These are phyloP conservation scores for Syncephalastrum racemosum DNA, from an alignment of 371 early-diverging fungal genomes.

Conservation along the genomic window DNA sequence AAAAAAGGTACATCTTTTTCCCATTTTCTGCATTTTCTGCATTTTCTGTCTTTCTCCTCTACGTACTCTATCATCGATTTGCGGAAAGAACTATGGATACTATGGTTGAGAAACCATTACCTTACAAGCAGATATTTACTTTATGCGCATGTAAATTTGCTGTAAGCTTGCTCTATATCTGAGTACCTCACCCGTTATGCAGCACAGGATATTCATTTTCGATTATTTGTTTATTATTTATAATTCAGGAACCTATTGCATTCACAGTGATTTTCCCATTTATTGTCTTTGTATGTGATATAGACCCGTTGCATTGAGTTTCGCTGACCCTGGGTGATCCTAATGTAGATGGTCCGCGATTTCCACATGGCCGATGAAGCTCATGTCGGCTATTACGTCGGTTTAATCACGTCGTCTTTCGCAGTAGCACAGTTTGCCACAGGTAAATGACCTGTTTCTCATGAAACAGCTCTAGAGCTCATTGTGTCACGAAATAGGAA, in stretches of 20 bases:
- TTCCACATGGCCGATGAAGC: conserved; percentile 57
- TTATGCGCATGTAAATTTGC: conserved; percentile 53
- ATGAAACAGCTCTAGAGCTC: background rate
- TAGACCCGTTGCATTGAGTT: too few relatives aligned
- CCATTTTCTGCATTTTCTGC: too few relatives aligned
- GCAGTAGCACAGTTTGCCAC: conserved; percentile 62
- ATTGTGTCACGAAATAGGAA: conserved; percentile 20
- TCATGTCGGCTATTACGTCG: conserved; percentile 67
- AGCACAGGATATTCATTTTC: background rate
- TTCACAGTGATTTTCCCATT: conserved; percentile 67
- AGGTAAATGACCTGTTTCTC: conserved; percentile 31
- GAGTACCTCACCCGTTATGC: background rate
- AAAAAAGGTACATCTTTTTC: too few relatives aligned
- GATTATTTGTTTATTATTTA: conserved; percentile 18
- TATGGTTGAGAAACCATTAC: conserved; percentile 40
- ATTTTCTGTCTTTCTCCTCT: too few relatives aligned
- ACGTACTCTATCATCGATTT: too few relatives aligned
- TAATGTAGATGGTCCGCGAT: conserved; percentile 57
- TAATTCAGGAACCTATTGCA: conserved; percentile 59
- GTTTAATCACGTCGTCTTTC: conserved; percentile 62
- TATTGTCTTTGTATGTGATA: conserved; percentile 44
- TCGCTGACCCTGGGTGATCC: conserved; percentile 7
- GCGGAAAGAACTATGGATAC: too few relatives aligned
- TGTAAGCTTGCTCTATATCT: conserved; percentile 16
- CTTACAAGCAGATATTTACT: conserved; percentile 53